Conservation (phyloP, 306 rosid genomes). For the Inga laurina region DNA sequence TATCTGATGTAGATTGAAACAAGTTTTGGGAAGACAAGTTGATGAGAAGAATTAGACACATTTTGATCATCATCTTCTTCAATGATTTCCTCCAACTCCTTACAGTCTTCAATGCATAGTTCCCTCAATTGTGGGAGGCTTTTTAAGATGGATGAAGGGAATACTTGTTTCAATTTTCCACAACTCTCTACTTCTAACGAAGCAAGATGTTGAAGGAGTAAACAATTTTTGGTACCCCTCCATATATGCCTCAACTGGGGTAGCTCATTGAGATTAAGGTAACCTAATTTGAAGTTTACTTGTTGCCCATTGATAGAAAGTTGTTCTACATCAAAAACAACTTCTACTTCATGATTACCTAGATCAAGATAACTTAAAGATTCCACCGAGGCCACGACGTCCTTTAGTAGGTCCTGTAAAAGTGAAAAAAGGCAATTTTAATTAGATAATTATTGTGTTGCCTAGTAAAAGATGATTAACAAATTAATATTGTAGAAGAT, state of each 20-base stretch:
- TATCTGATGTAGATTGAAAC: too few species aligned
- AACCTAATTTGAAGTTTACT: not conserved
- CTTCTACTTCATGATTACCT: not conserved
- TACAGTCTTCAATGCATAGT: not conserved
- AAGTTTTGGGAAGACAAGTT: too few species aligned
- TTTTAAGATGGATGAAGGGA: not conserved
- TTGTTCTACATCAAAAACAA: not conserved
- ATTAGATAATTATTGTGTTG: too few species aligned
- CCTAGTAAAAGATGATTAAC: too few species aligned
- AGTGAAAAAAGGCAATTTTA: not conserved
- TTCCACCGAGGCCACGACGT: not conserved
- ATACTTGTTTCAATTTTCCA: not conserved
- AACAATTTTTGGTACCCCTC: not conserved
- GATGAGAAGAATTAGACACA: too few species aligned
- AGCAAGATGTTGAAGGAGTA: not conserved
- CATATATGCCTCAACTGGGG: not conserved
- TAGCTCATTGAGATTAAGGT: accelerated
- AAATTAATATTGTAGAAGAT: too few species aligned
- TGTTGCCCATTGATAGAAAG: not conserved
- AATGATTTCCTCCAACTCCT: too few species aligned
- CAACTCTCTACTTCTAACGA: accelerated
- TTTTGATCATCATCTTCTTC: too few species aligned
- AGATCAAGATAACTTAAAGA: accelerated
- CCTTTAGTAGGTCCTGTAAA: not conserved
- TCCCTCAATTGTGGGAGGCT: not conserved